Percentiles rank a stretch among this genome's conserved stretches.
Conservation (phyloP, 1,284 basidiomycete species). For the Inonotus obliquus region DNA sequence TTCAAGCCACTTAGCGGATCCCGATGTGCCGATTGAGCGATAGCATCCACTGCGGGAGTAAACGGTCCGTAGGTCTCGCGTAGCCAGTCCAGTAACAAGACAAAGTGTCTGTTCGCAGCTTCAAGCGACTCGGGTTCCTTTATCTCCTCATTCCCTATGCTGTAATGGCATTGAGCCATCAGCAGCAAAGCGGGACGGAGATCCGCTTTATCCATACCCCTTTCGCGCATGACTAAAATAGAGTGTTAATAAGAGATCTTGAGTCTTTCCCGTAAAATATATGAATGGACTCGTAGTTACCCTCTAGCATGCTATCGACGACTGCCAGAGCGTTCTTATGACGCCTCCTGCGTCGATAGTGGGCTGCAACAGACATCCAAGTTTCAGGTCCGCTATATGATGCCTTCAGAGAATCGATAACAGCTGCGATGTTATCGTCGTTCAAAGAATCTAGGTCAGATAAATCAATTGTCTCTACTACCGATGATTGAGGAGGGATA, state of each 20-base stretch:
- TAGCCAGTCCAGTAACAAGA: slow-evolving; percentile 12
- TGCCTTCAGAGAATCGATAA: slow-evolving; percentile 14
- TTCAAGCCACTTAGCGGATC: background rate
- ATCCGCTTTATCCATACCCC: slow-evolving; percentile 14
- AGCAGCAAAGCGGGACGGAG: slow-evolving; percentile 14
- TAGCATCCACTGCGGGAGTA: slow-evolving; percentile 8
- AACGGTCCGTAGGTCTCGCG: slow-evolving; percentile 11
- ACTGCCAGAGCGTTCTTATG: slow-evolving; percentile 10
- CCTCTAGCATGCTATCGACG: slow-evolving; percentile 11
- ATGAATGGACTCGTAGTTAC: slow-evolving; percentile 5
- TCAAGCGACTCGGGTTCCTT: slow-evolving; percentile 3
- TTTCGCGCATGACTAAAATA: slow-evolving; percentile 9
- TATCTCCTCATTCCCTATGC: slow-evolving; percentile 9
- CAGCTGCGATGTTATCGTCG: slow-evolving; percentile 6
- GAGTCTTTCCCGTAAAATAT: background rate
- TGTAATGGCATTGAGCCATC: slow-evolving; percentile 16
- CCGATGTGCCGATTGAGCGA: slow-evolving; percentile 5
- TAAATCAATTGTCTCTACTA: background rate
- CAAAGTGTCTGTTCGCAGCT: slow-evolving; percentile 1
- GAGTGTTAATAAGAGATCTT: background rate
- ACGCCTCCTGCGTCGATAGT: slow-evolving; percentile 7
- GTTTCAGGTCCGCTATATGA: slow-evolving; percentile 11
- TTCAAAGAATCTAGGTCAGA: slow-evolving; percentile 3
- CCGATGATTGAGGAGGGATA: background rate
- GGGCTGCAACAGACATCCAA: slow-evolving; percentile 15